Evolutionary conservation across 192 early-diverging fungal species (phyloP).

Genomic region (Powellomyces hirtus): DNA sequence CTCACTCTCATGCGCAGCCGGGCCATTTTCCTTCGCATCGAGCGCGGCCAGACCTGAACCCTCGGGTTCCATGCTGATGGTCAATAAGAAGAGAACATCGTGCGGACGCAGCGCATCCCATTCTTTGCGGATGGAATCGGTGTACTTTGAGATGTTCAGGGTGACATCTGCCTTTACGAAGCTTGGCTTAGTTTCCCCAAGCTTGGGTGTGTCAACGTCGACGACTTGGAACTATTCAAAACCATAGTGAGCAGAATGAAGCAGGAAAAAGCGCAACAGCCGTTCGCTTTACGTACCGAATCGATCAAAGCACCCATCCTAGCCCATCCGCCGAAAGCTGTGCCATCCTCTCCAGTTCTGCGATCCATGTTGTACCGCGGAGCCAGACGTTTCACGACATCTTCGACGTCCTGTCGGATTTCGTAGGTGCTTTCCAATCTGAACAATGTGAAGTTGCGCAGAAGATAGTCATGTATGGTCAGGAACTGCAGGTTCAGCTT

Average conservation of each 20-base stretch:
- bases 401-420: constrained; percentile 86
- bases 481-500: constrained; percentile 94
- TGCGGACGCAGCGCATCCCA: constrained; percentile 85
- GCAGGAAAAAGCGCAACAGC: background rate
- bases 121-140: constrained; percentile 72
- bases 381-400: constrained; percentile 77
- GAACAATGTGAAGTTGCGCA: constrained; percentile 80
- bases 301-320: constrained; percentile 82
- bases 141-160: constrained; percentile 64
- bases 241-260: background rate
- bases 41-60: constrained; percentile 18
- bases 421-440: constrained; percentile 78
- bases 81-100: constrained; percentile 86
- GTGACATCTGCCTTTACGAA: constrained; percentile 80
- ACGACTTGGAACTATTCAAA: constrained; percentile 52
- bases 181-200: constrained; percentile 68
- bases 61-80: constrained; percentile 57
- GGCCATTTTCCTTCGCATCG: constrained; percentile 2
- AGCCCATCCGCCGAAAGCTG: constrained; percentile 89
- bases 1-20: background rate
- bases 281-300: constrained; percentile 37
- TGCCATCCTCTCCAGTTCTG: constrained; percentile 47
- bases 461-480: constrained; percentile 86
- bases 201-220: constrained; percentile 68
- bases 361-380: constrained; percentile 57